Percentiles rank a stretch among this genome's conserved stretches.
phyloP scores from a whole-genome alignment of 768 basidiomycete genomes.

The Postia placenta region DNA sequence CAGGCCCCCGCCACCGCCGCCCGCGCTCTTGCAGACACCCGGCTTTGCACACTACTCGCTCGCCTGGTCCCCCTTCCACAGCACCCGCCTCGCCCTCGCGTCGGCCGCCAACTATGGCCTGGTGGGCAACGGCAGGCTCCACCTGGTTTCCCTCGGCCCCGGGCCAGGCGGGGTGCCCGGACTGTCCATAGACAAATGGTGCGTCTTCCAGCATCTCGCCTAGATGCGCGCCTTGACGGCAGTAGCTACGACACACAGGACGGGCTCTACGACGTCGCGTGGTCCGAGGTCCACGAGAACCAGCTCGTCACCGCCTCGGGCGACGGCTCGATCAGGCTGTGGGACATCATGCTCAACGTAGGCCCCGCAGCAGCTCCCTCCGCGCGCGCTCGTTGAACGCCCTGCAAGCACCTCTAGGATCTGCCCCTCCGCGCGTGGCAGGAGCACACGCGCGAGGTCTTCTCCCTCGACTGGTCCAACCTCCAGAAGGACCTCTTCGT shows the following conservation, averaged over 20 bases:
- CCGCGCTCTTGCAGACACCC: constrained; percentile 60
- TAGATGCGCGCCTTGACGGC: constrained; percentile 28
- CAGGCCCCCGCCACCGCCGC: constrained; percentile 26
- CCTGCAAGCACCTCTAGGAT: constrained; percentile 49
- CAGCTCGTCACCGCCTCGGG: constrained; percentile 87
- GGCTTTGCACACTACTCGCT: constrained; percentile 80
- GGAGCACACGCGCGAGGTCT: constrained; percentile 90
- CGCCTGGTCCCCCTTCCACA: constrained; percentile 85
- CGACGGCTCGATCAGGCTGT: constrained; percentile 84
- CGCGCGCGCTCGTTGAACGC: constrained; percentile 21
- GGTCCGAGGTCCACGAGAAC: constrained; percentile 94
- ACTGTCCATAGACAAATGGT: constrained; percentile 64
- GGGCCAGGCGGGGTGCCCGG: constrained; percentile 38
- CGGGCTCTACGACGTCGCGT: constrained; percentile 84
- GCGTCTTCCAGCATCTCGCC: constrained; percentile 26
- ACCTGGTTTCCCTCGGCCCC: constrained; percentile 49
- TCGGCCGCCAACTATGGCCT: constrained; percentile 92
- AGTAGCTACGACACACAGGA: constrained; percentile 89
- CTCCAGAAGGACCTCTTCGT: constrained; percentile 82
- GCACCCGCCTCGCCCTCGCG: constrained; percentile 65
- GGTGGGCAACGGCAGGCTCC: constrained; percentile 91
- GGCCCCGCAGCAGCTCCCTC: constrained; percentile 4
- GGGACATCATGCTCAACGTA: constrained; percentile 87
- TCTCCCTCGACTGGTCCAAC: constrained; percentile 95
- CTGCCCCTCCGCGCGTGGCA: constrained; percentile 89